These are phyloP conservation scores for Sisymbrium irio DNA, from an alignment of 345 rosid genomes.

Conservation along the genomic window DNA sequence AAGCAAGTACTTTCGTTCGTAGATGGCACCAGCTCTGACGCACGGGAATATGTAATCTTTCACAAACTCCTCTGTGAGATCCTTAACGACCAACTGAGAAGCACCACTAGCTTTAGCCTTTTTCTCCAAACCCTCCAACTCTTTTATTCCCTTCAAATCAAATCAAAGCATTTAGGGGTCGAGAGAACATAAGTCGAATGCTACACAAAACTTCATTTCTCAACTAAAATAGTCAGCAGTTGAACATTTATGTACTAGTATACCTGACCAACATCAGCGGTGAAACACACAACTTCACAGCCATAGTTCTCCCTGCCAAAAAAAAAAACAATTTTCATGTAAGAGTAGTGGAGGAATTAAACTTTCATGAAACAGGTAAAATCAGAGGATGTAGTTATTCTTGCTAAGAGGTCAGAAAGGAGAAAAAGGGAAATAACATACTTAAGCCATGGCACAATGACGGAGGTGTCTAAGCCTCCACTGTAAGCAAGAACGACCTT, in stretches of 20 bases:
- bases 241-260: not conserved
- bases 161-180: not conserved
- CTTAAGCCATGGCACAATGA: conserved; percentile 98
- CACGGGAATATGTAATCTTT: conserved; percentile 84
- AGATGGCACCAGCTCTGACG: conserved; percentile 90
- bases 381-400: not conserved
- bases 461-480: conserved; percentile 97
- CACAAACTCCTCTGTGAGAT: conserved; percentile 88
- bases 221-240: not conserved
- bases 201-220: not conserved
- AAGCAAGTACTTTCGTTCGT: conserved; percentile 85
- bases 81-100: conserved; percentile 87
- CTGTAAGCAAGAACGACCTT: conserved; percentile 96
- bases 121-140: conserved; percentile 87
- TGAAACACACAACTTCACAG: conserved; percentile 99
- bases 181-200: not conserved
- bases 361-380: not conserved
- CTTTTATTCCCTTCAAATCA: conserved; percentile 65
- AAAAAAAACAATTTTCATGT: not conserved
- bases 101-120: conserved; percentile 98
- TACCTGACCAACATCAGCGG: conserved; percentile 99
- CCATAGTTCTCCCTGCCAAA: conserved; percentile 81
- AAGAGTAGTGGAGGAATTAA: not conserved
- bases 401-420: not conserved
- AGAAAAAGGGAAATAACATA: conserved; percentile 27